Conservation (phyloP, 2,329 filamentous ascomycete species). For the Botrytis sinoallii region DNA sequence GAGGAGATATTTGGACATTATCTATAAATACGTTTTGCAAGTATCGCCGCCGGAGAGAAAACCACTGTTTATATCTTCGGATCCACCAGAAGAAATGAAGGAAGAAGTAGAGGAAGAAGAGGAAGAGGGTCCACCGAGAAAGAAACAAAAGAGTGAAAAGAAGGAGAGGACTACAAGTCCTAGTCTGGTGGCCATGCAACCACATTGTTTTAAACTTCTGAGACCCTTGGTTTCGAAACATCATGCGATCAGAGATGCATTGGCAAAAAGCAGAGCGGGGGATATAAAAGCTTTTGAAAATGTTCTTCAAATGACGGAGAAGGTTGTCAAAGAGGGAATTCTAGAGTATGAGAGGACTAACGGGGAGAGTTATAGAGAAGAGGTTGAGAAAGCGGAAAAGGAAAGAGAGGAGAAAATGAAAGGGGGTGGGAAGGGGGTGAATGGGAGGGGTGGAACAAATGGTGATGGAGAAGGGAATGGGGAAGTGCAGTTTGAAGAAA, state of each 20-base stretch:
- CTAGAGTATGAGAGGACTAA: slow-evolving; percentile 59
- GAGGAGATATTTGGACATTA: slow-evolving; percentile 84
- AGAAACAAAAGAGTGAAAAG: slow-evolving; percentile 43
- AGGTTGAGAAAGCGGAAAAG: slow-evolving; percentile 31
- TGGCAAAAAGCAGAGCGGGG: slow-evolving; percentile 65
- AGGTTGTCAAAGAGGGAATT: slow-evolving; percentile 68
- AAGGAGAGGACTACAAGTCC: slow-evolving; percentile 42
- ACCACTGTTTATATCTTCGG: slow-evolving; percentile 67
- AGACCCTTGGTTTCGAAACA: slow-evolving; percentile 76
- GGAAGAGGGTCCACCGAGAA: slow-evolving; percentile 36
- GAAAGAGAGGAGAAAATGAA: slow-evolving; percentile 30
- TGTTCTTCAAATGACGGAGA: slow-evolving; percentile 72
- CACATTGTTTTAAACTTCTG: slow-evolving; percentile 89
- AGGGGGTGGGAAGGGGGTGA: slow-evolving; percentile 36
- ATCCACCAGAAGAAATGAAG: slow-evolving; percentile 40
- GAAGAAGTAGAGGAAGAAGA: slow-evolving; percentile 44
- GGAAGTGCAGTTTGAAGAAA: slow-evolving; percentile 44
- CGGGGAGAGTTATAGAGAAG: slow-evolving; percentile 49
- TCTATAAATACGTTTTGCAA: slow-evolving; percentile 73
- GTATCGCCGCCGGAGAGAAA: slow-evolving; percentile 61
- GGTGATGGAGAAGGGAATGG: slow-evolving; percentile 36
- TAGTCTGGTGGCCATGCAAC: slow-evolving; percentile 79
- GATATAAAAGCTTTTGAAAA: slow-evolving; percentile 76
- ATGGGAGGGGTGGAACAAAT: slow-evolving; percentile 32
- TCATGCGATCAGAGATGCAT: slow-evolving; percentile 79